These are phyloP conservation scores for Leucosporidium creatinivorum DNA, from an alignment of 768 basidiomycete genomes.

Conservation along the genomic window DNA sequence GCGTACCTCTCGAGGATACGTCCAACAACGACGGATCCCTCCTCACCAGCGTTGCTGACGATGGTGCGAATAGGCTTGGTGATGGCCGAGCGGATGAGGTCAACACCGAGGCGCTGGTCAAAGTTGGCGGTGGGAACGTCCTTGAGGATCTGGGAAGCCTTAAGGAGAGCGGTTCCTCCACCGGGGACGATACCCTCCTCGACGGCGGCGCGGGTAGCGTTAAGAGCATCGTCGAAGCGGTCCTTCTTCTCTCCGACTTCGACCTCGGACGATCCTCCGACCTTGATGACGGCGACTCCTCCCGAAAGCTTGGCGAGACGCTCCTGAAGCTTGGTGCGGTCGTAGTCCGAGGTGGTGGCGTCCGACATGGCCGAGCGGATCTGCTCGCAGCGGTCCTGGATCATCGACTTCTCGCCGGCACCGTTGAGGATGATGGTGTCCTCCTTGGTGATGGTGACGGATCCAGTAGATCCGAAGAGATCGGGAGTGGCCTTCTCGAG, in stretches of 20 bases:
- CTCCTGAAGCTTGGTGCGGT: constrained; percentile 90
- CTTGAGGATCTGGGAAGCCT: constrained; percentile 67
- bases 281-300: constrained; percentile 97
- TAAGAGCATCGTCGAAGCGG: constrained; percentile 70
- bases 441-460: constrained; percentile 92
- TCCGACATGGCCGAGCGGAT: constrained; percentile 77
- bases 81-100: constrained; percentile 61
- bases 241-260: constrained; percentile 99
- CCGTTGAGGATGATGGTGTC: constrained; percentile 96
- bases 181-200: constrained; percentile 98
- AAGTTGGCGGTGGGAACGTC: constrained; percentile 80
- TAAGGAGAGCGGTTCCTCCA: constrained; percentile 71
- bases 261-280: constrained; percentile 86
- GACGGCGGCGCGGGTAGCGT: constrained; percentile 95
- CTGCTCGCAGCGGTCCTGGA: constrained; percentile 91
- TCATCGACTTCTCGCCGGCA: constrained; percentile 78
- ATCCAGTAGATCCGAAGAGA: constrained; percentile 82
- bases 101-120: constrained; percentile 91
- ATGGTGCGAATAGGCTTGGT: constrained; percentile 76
- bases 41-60: constrained; percentile 88
- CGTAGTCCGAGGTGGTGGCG: constrained; percentile 80
- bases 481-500: constrained; percentile 83
- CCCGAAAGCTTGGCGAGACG: constrained; percentile 92
- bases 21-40: constrained; percentile 86
- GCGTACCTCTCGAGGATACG: constrained; percentile 66